Conservation (phyloP, 257 asterid genomes). For the Capsicum rhomboideum region DNA sequence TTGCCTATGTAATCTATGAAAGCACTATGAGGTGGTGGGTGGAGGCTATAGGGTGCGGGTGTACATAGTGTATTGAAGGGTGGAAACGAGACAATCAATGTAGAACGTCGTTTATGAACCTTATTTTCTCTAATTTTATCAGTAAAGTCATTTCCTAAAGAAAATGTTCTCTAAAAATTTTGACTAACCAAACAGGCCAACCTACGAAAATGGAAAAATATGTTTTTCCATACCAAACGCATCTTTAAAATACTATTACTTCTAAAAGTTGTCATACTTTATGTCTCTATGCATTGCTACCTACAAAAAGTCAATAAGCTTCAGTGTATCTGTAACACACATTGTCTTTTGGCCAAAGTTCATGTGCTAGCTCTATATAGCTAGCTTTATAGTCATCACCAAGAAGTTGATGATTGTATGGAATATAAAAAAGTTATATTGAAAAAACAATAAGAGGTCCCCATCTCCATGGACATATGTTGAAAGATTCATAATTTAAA, state of each 20-base stretch:
- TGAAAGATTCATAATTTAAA: too few relatives aligned
- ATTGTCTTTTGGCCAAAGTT: not conserved
- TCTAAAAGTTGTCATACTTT: not conserved
- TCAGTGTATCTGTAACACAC: not conserved
- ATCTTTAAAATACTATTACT: not conserved
- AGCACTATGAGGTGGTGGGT: too few relatives aligned
- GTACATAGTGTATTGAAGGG: too few relatives aligned
- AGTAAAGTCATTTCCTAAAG: not conserved
- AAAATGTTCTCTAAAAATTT: not conserved
- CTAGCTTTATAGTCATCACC: not conserved
- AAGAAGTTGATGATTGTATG: not conserved
- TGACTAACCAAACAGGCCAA: not conserved
- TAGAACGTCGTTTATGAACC: too few relatives aligned
- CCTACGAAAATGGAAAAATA: not conserved
- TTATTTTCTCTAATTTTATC: too few relatives aligned
- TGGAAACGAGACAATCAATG: too few relatives aligned
- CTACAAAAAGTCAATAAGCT: too few relatives aligned
- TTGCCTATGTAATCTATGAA: too few relatives aligned
- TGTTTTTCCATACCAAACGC: not conserved
- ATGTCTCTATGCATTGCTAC: not conserved
- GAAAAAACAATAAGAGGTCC: conserved; percentile 9
- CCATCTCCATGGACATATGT: not conserved
- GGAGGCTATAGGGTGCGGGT: too few relatives aligned
- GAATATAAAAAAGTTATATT: not conserved
- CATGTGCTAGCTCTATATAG: not conserved